phyloP scores from a whole-genome alignment of 176 grass and related monocot species.

The Poa annua region DNA sequence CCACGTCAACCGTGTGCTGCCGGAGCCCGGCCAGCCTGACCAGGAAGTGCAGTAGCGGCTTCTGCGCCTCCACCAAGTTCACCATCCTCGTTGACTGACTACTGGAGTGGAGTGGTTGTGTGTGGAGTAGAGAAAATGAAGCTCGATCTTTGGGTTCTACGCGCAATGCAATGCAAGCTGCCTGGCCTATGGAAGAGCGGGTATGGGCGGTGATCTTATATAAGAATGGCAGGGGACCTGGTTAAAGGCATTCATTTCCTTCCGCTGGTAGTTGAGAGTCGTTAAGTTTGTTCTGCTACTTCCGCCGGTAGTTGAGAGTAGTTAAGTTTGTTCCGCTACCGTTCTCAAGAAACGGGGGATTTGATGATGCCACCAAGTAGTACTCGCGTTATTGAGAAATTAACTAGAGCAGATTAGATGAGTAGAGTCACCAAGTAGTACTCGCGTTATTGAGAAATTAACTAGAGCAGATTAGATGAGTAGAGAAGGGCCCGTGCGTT shows the following conservation, averaged over 20 bases:
- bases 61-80: constrained; percentile 81
- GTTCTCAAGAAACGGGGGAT: too few species aligned
- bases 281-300: constrained; percentile 32
- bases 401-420: too few species aligned
- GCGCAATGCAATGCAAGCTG: background rate
- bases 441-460: too few species aligned
- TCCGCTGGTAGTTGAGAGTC: constrained; percentile 40
- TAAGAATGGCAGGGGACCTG: constrained; percentile 18
- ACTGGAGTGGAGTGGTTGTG: too few species aligned
- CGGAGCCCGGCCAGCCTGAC: constrained; percentile 61
- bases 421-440: too few species aligned
- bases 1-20: constrained; percentile 73
- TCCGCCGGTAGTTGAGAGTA: background rate
- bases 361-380: too few species aligned
- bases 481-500: too few species aligned
- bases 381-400: too few species aligned
- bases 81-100: constrained; percentile 56
- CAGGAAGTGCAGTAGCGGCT: constrained; percentile 79
- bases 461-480: too few species aligned
- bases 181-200: background rate
- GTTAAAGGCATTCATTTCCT: background rate
- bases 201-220: constrained; percentile 30
- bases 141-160: constrained; percentile 10
- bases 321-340: too few species aligned
- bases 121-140: background rate